Evolutionary conservation across 192 early-diverging fungal genomes (phyloP).

Genomic region (Rhizophlyctis rosea): DNA sequence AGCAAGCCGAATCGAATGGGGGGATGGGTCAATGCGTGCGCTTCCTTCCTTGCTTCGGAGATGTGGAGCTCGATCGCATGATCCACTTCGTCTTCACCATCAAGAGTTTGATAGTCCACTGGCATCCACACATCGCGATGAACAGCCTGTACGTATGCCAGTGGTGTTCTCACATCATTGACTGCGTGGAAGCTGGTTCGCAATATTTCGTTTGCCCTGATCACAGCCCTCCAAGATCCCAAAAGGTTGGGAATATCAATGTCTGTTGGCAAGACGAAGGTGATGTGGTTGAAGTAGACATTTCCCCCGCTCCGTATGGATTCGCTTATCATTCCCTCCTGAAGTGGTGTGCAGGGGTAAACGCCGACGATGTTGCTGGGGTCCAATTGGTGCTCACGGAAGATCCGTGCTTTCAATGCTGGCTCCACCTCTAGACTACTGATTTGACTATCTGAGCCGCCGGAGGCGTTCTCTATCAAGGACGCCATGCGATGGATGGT

Average conservation of each 20-base stretch:
- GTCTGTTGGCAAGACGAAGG: not conserved
- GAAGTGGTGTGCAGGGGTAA: constrained; percentile 20
- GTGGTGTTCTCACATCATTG: not conserved
- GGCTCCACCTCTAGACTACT: too few species aligned
- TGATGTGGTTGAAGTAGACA: constrained; percentile 13
- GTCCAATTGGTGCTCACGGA: too few species aligned
- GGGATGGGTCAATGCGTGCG: too few species aligned
- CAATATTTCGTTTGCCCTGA: constrained; percentile 11
- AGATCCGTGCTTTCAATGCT: too few species aligned
- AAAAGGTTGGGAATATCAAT: constrained; percentile 1
- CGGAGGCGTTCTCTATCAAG: not conserved
- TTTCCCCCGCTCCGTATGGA: not conserved
- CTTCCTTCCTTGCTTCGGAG: too few species aligned
- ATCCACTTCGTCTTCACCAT: too few species aligned
- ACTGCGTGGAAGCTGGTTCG: constrained; percentile 15
- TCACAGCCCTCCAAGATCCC: not conserved
- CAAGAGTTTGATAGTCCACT: too few species aligned
- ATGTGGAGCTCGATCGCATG: too few species aligned
- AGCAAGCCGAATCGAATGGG: constrained; percentile 5
- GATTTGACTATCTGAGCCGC: not conserved
- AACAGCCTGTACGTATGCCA: constrained; percentile 17
- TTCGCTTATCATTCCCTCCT: constrained; percentile 24
- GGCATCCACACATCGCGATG: not conserved
- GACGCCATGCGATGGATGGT: constrained; percentile 8
- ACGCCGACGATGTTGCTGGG: not conserved